phyloP scores from a whole-genome alignment of 768 basidiomycete genomes.

The Omphalotus guepiniiformis region DNA sequence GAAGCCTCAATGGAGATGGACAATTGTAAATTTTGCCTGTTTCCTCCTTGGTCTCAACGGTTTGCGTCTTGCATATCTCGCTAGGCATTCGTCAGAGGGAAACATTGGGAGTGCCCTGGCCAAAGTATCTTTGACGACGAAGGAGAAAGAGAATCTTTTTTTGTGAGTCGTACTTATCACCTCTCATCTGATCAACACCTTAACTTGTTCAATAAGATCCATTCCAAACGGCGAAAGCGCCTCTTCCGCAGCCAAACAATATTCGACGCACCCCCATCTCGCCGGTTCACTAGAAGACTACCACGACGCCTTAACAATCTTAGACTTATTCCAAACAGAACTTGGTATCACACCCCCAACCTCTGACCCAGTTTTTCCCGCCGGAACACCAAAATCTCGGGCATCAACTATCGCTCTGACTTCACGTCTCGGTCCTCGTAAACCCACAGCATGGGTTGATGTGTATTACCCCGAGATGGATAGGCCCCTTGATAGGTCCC shows the following conservation, averaged over 20 bases:
- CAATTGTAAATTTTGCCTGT: no score
- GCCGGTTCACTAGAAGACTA: slow-evolving; percentile 63
- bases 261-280: slow-evolving; percentile 67
- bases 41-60: no score
- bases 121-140: not conserved
- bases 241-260: slow-evolving; percentile 48
- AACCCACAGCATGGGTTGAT: slow-evolving; percentile 77
- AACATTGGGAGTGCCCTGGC: no score
- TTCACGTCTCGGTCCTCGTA: slow-evolving; percentile 32
- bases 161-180: not conserved
- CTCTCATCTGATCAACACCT: not conserved
- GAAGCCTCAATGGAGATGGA: no score
- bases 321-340: slow-evolving; percentile 63
- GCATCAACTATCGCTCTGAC: slow-evolving; percentile 59
- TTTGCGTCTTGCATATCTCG: no score
- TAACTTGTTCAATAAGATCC: slow-evolving; percentile 30
- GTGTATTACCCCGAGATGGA: slow-evolving; percentile 88
- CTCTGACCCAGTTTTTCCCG: slow-evolving; percentile 56
- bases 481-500: slow-evolving; percentile 61
- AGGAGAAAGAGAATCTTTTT: slow-evolving; percentile 4
- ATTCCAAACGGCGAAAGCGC: slow-evolving; percentile 58
- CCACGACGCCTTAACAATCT: slow-evolving; percentile 60
- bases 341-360: slow-evolving; percentile 45
- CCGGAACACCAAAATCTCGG: slow-evolving; percentile 65
- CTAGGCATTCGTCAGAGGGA: no score